phyloP scores from a whole-genome alignment of 2,329 filamentous ascomycete genomes.

The Fusarium citri region DNA sequence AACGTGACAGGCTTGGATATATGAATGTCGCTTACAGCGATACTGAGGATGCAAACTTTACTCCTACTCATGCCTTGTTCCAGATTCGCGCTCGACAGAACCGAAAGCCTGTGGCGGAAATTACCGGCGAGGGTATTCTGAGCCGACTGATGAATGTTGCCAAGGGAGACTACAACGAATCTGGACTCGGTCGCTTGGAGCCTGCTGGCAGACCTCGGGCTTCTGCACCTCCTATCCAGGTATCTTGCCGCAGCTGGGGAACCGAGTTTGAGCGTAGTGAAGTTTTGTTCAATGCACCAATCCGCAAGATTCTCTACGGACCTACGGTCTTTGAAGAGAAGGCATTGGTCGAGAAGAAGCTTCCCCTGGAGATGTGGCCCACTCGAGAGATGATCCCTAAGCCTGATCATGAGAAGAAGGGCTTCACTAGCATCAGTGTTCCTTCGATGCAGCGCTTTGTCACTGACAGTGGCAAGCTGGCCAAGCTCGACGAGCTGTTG shows the following conservation, averaged over 20 bases:
- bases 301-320: constrained; percentile 82
- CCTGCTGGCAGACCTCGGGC: constrained; percentile 82
- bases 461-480: constrained; percentile 96
- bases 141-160: constrained; percentile 83
- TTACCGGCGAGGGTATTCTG: constrained; percentile 79
- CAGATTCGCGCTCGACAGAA: constrained; percentile 80
- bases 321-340: constrained; percentile 73
- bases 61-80: constrained; percentile 82
- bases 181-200: constrained; percentile 82
- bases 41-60: constrained; percentile 69
- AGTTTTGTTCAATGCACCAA: constrained; percentile 79
- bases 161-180: constrained; percentile 70
- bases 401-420: constrained; percentile 82
- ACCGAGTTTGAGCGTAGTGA: constrained; percentile 75
- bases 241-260: constrained; percentile 78
- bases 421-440: constrained; percentile 90
- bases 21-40: constrained; percentile 79
- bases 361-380: constrained; percentile 74
- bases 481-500: constrained; percentile 87
- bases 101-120: constrained; percentile 73
- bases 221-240: constrained; percentile 85
- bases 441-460: constrained; percentile 98
- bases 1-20: constrained; percentile 70
- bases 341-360: constrained; percentile 77
- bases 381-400: constrained; percentile 74